phyloP scores from a whole-genome alignment of 306 rosid species.

The Corylus avellana region DNA sequence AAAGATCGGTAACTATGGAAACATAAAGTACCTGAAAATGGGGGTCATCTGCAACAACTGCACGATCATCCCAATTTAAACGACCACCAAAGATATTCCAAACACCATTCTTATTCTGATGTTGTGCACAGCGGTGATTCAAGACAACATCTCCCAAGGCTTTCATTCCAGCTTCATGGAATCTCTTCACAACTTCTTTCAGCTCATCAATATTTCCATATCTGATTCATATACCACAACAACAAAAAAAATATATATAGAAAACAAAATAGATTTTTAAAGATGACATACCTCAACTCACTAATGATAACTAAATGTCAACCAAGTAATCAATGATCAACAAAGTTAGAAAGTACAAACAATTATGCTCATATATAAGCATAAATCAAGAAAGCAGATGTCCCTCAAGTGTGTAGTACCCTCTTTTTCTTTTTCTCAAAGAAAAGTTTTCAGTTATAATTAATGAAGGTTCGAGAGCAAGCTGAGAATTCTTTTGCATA shows the following conservation, averaged over 20 bases:
- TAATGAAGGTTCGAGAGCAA: neutral
- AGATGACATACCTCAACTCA: slow-evolving; percentile 4
- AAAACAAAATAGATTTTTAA: neutral
- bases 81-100: slow-evolving; percentile 98
- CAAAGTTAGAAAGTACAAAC: slow-evolving; percentile 16
- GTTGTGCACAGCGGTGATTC: slow-evolving; percentile 95
- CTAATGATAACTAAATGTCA: slow-evolving; percentile 13
- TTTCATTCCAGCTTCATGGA: slow-evolving; percentile 68
- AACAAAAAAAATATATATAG: slow-evolving; percentile 3
- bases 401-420: neutral
- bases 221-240: slow-evolving; percentile 41
- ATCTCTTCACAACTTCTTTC: slow-evolving; percentile 68
- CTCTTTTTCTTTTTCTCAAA: neutral
- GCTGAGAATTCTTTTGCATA: neutral
- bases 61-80: slow-evolving; percentile 96
- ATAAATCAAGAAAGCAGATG: neutral
- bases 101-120: slow-evolving; percentile 78
- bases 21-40: slow-evolving; percentile 76
- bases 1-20: neutral
- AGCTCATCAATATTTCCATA: slow-evolving; percentile 84
- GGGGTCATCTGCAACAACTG: slow-evolving; percentile 93
- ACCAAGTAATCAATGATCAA: slow-evolving; percentile 10
- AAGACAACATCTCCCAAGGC: slow-evolving; percentile 96
- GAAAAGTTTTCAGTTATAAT: neutral
- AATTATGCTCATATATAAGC: neutral